Base-by-base conservation (phyloP, 495 filamentous ascomycete genomes). In the Terfezia boudieri region DNA sequence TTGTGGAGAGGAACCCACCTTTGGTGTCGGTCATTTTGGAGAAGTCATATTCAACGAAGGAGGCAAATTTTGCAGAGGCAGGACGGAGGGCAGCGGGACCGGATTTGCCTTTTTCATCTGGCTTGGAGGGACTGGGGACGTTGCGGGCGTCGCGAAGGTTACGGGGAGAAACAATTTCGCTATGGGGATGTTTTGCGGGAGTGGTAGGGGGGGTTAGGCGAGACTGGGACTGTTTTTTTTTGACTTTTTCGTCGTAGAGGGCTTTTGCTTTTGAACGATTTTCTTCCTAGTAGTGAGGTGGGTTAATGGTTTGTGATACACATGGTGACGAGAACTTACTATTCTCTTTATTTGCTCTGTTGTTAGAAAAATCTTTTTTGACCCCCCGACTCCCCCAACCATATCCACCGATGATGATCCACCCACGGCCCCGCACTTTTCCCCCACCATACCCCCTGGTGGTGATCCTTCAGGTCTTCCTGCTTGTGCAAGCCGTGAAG, bases 11-110 rank as follows among this genome's bases (percentile, higher is more conserved):
- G 66, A 98, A 98, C 0, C 90, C 90, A 46, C 90, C 90, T 61
- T 94, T 94, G 8, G 90, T 95, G 65, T 98, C 90, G 12, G 81
- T 89, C 85, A 98, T 98, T 70, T 86, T 86, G 58, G 81, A 84
- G 59, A 98, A 87, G 69, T 98, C 92, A 67, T 94, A 95, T 56
- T 98, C 90, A 59, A 98, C 84, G 68, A 80, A 96, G 67, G 87
- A 86, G 48, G 79, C 75, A 16, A 32, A 12, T 51, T 20, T 20
- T 26, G n/a, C 12, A 12, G 16, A 51, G 23, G 22, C 5, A 26
- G 49, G 49, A 6, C 49, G 49, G 2, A 51, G 49, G 22, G 49
- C 2, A 23, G 23, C 6, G 82, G 2, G 82, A 77, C 55, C 75
- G 75, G 57, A 93, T 83, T 36, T 74, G 71, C 22, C 78, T 62